phyloP scores from a whole-genome alignment of 441 rosid species.

The Arabidopsis lyrata region DNA sequence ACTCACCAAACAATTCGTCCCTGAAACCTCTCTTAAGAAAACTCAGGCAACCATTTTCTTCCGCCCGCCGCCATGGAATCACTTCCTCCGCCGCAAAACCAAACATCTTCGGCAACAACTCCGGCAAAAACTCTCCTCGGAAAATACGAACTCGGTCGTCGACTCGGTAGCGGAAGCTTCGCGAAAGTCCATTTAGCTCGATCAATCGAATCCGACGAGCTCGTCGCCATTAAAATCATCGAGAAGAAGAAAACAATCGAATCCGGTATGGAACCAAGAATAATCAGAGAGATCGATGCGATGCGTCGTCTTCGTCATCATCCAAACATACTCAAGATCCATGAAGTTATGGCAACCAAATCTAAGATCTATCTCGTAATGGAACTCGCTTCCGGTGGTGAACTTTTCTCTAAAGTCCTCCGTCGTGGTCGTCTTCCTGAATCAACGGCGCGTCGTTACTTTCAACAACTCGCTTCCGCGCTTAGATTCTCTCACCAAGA shows the following conservation, averaged over 20 bases:
- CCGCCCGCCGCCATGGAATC: constrained; percentile 45
- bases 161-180: constrained; percentile 85
- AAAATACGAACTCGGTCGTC: constrained; percentile 67
- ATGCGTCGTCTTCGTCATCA: constrained; percentile 86
- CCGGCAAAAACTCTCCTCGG: constrained; percentile 57
- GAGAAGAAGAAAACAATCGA: constrained; percentile 59
- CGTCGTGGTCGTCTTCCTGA: constrained; percentile 66
- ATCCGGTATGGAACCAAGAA: constrained; percentile 67
- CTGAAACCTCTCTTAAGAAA: constrained; percentile 25
- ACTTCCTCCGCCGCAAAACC: constrained; percentile 26
- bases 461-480: constrained; percentile 87
- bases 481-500: constrained; percentile 76
- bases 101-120: constrained; percentile 36
- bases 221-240: constrained; percentile 65
- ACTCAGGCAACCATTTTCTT: constrained; percentile 34
- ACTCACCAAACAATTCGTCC: constrained; percentile 36
- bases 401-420: constrained; percentile 63
- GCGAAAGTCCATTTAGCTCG: constrained; percentile 74
- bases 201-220: constrained; percentile 38
- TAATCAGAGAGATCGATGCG: constrained; percentile 78
- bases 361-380: constrained; percentile 83
- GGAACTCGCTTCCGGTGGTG: constrained; percentile 91
- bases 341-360: constrained; percentile 91
- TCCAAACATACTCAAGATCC: constrained; percentile 81
- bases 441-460: constrained; percentile 63